Evolutionary conservation across 1,284 basidiomycete species (phyloP), one percentile per base, ranked within the genome.

Genomic region (Naganishia sp.): DNA sequence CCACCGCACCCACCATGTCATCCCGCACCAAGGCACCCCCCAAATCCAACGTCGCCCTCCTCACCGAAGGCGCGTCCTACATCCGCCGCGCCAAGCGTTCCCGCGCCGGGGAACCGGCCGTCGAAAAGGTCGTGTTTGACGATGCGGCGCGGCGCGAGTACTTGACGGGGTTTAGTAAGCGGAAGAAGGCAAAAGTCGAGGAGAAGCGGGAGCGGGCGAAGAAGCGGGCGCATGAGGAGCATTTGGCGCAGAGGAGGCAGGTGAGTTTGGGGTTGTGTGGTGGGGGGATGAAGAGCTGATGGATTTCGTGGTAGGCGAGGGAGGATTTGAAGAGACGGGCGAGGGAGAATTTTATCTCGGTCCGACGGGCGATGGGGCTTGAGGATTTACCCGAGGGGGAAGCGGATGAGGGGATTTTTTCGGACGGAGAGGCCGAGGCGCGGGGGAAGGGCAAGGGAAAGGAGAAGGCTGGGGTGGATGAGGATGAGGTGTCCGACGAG

Each of bases 81-180:
- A 79, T 80, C 67, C 73, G 75, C 46, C 72, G 77, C 50, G 77
- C 77, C 23, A 79, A 78, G 68, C 75, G 75, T 64, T 74, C 73
- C 13, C 56, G 51, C n/a, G 43, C 51, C 15, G 70, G 77, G 6
- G 72, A 72, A 53, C 77, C 79, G 31, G 75, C 76, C 66, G 75
- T 81, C 9, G 79, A 80, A 61, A 77, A 77, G 67, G 75, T 81
- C 71, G 77, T 80, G 66, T 81, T 80, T 70, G 77, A 81, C 69
- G 80, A 81, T 70, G 61, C 46, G 41, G 41, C 32, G 0, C 54
- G 13, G 51, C 79, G 79, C 35, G 80, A 81, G 67, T 81, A 75
- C 72, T 71, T 81, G 54, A 79, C 78, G 0, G 80, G 80, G 1
- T 81, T 81, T 68, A 72, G 72, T 23, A 81, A 81, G 71, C 68